Percentiles rank a stretch among this genome's conserved stretches.
phyloP scores from a whole-genome alignment of 1,284 basidiomycete genomes.

The Agaricales sp. region DNA sequence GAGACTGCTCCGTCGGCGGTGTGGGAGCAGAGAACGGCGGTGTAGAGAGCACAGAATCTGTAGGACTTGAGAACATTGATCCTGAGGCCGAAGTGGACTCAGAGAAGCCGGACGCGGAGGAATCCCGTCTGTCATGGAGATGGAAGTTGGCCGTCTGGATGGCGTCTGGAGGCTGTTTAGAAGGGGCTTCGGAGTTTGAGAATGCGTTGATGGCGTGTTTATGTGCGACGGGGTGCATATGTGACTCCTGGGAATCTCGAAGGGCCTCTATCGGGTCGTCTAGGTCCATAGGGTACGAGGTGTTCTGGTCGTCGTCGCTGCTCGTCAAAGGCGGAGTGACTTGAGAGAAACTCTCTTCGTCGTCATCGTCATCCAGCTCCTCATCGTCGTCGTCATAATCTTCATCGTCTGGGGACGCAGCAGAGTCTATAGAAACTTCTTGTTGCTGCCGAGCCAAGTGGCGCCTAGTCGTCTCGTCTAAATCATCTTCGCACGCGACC shows the following conservation, averaged over 20 bases:
- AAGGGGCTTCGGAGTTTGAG: constrained; percentile 18
- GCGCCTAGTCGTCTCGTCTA: constrained; percentile 19
- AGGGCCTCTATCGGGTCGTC: constrained; percentile 11
- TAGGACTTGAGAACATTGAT: constrained; percentile 8
- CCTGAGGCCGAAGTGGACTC: constrained; percentile 12
- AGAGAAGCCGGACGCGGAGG: constrained; percentile 5
- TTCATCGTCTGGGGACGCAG: constrained; percentile 21
- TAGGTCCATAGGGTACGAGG: constrained; percentile 8
- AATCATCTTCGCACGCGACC: constrained; percentile 63
- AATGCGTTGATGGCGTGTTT: constrained; percentile 20
- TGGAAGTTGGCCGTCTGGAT: constrained; percentile 9
- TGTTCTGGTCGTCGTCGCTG: constrained; percentile 13
- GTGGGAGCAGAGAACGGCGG: constrained; percentile 8
- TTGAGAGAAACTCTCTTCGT: constrained; percentile 13
- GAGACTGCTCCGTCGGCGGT: constrained; percentile 3
- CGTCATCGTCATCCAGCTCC: constrained; percentile 22
- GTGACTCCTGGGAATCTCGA: constrained; percentile 13
- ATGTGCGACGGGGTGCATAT: constrained; percentile 46
- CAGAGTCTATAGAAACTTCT: constrained; percentile 14
- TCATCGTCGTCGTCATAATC: constrained; percentile 22
- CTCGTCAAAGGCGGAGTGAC: constrained; percentile 7
- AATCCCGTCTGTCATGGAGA: constrained; percentile 7
- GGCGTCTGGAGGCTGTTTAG: constrained; percentile 6
- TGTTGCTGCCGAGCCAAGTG: constrained; percentile 16
- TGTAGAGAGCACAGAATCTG: constrained; percentile 11